phyloP scores from a whole-genome alignment of 768 basidiomycete genomes.

The Lactifluus hygrophoroides region DNA sequence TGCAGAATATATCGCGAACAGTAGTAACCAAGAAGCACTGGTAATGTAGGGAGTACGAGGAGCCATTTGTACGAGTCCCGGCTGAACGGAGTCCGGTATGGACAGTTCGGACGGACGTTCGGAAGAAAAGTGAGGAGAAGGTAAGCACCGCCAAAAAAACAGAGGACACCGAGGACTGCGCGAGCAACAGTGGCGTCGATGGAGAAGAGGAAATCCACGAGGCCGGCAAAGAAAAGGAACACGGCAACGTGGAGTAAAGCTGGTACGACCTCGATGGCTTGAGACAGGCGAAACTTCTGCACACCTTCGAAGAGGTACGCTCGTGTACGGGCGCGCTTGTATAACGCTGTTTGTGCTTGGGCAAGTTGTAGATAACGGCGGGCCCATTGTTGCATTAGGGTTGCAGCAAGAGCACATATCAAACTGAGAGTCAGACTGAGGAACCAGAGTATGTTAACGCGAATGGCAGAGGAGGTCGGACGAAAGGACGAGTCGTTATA shows the following conservation, averaged over 20 bases:
- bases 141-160: background rate
- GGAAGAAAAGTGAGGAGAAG: conserved; percentile 4
- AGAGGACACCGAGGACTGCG: background rate
- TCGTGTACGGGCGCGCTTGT: conserved; percentile 3
- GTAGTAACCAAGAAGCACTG: background rate
- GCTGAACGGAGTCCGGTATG: conserved; percentile 8
- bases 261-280: background rate
- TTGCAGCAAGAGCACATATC: conserved; percentile 3
- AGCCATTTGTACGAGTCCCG: background rate
- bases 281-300: background rate
- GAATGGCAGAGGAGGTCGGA: background rate
- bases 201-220: conserved; percentile 13
- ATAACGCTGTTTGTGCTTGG: background rate
- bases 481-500: background rate
- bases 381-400: conserved; percentile 10
- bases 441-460: conserved; percentile 17
- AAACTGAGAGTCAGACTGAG: conserved; percentile 10
- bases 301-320: conserved; percentile 10
- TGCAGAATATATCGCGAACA: background rate
- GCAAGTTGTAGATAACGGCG: conserved; percentile 4
- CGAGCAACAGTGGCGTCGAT: background rate
- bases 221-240: too few relatives aligned
- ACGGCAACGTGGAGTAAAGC: conserved; percentile 4
- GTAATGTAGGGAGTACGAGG: background rate
- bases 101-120: background rate